These are phyloP conservation scores for Pilatotrama ljubarskyi DNA, from an alignment of 768 basidiomycete species.

Conservation along the genomic window DNA sequence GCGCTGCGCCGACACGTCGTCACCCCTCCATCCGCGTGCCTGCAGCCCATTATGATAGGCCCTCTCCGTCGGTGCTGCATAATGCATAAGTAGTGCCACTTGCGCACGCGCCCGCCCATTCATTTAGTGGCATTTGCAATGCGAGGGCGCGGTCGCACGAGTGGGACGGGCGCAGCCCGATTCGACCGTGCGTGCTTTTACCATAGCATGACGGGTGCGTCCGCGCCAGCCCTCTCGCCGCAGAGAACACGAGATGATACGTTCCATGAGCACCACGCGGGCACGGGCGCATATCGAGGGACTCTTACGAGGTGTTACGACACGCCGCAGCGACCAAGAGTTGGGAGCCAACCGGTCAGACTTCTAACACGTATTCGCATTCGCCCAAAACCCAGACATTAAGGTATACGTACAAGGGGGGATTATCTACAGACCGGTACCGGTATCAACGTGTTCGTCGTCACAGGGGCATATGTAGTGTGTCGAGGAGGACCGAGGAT, in stretches of 20 bases:
- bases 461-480: background rate
- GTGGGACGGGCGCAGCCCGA: slow-evolving; percentile 6
- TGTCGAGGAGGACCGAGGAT: background rate
- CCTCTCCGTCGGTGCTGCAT: too few relatives aligned
- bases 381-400: background rate
- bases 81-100: background rate
- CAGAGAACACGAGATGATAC: background rate
- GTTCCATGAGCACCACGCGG: background rate
- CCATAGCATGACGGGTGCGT: background rate
- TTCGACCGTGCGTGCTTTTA: background rate
- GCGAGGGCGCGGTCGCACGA: background rate
- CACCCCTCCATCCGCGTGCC: too few relatives aligned
- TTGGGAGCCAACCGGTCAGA: background rate
- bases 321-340: too few relatives aligned
- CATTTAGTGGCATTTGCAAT: too few relatives aligned
- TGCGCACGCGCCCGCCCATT: background rate
- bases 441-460: slow-evolving; percentile 3
- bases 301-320: too few relatives aligned
- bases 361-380: background rate
- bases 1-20: background rate
- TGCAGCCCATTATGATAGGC: too few relatives aligned
- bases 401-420: slow-evolving; percentile 4
- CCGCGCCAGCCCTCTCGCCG: background rate
- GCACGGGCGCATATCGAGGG: background rate
- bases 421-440: slow-evolving; percentile 1